A percentile compares a stretch with the other conserved stretches of the same genome.
Evolutionary conservation across 108 stramenopile species (phyloP).

Genomic region (Discostella stelligeroides): DNA sequence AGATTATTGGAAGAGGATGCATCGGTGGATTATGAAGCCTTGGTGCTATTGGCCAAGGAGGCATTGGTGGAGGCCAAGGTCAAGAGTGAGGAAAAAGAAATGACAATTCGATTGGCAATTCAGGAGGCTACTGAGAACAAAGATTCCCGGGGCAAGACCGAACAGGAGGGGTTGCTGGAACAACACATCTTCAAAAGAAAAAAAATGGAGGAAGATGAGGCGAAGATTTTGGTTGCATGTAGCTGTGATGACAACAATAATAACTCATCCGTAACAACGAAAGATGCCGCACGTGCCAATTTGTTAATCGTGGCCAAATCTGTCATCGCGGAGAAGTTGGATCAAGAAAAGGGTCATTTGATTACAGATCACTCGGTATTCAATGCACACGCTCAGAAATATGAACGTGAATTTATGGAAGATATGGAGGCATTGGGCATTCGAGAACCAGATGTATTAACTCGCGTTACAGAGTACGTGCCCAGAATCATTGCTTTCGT

Average conservation of each 20-base stretch:
- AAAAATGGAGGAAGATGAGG: slow-evolving; percentile 52
- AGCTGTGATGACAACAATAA: no score
- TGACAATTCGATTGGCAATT: slow-evolving; percentile 45
- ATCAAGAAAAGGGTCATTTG: slow-evolving; percentile 63
- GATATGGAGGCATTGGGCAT: slow-evolving; percentile 94
- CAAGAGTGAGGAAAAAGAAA: slow-evolving; percentile 58
- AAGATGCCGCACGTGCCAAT: slow-evolving; percentile 36
- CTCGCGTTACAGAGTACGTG: slow-evolving; percentile 96
- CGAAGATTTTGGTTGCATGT: slow-evolving; percentile 36
- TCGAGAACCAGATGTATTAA: slow-evolving; percentile 85
- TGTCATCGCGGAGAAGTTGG: slow-evolving; percentile 71
- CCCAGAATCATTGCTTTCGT: slow-evolving; percentile 92
- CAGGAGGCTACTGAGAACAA: slow-evolving; percentile 55
- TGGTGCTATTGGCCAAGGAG: slow-evolving; percentile 40
- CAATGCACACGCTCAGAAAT: slow-evolving; percentile 79
- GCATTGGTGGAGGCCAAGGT: slow-evolving; percentile 58
- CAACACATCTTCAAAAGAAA: slow-evolving; percentile 58
- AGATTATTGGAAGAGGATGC: slow-evolving; percentile 49
- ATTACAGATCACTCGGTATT: slow-evolving; percentile 81
- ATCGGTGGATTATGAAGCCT: slow-evolving; percentile 36
- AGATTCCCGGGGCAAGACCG: slow-evolving; percentile 54
- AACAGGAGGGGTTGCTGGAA: slow-evolving; percentile 57
- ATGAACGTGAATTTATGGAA: slow-evolving; percentile 95
- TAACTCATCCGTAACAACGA: slow-evolving; percentile 15
- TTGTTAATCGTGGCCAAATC: slow-evolving; percentile 61